Base-by-base conservation (phyloP, 2,329 filamentous ascomycete genomes). In the Penicillium olsonii region DNA sequence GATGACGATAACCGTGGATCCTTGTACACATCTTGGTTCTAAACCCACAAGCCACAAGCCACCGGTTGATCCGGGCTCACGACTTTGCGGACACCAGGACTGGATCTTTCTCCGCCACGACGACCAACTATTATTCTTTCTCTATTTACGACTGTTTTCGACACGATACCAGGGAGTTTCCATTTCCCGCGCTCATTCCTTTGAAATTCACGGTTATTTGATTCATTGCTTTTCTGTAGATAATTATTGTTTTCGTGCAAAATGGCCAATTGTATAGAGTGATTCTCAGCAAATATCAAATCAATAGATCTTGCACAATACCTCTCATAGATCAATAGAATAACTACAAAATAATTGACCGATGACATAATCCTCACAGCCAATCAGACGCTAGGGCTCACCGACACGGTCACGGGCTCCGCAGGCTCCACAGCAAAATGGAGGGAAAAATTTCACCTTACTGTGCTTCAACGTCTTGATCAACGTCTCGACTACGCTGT, bases 1-100 rank as follows among this genome's bases (percentile, higher is more conserved):
- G 75, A 75, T 34, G 72, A 75, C 33, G 72, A 75, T 54, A 62
- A 66, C 39, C 60, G 71, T 22, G 68, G 67, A 6, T 60, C 70
- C 14, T 57, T 72, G 43, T 60, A 61, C 29, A 52, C 68, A 27
- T 56, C 67, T 18, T 77, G 75, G 75, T 68, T 42, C 48, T 45
- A 18, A 50, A 8, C 4, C 22, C 22, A 24, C 22, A 24, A 24
- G 22, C 22, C 22, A 24, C 22, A 24, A 18, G 38, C 42, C 42
- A 49, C 45, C 56, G 52, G 57, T 60, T 61, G 57, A 59, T 37
- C 49, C 50, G 54, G 51, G 40, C 29, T 51, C 51, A 57, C 42
- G 44, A 53, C 51, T 56, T 46, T 42, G 51, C 40, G 22, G 48
- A 42, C 26, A 34, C 39, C 37, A 54, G 53, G 58, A 66, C 63